Evolutionary conservation across 192 early-diverging fungal species (phyloP), one percentile per base, ranked within the genome.

Genomic region (Geranomyces variabilis): DNA sequence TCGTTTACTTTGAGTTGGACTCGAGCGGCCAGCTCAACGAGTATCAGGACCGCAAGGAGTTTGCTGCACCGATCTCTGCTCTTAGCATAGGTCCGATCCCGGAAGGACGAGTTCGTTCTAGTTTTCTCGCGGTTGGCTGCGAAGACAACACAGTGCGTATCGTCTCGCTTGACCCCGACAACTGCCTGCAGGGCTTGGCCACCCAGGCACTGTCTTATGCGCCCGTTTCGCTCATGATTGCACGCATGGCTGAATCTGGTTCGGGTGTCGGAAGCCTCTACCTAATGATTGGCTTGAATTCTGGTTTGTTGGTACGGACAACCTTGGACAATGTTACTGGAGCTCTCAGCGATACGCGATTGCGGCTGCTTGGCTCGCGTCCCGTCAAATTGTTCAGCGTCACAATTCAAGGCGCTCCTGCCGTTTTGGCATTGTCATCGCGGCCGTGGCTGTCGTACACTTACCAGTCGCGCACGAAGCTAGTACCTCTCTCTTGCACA

Each of bases 1-100:
- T 94, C 8, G 88, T 94, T 0, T 98, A 95, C 74, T 96, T 99
- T 83, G 96, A 98, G 80, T 83, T 99, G 51, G 93, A 98, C 78
- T 81, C 80, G 33, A 74, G 69, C 56, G 90, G 87, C 26, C 92
- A 91, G 74, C 78, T 98, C 70, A 93, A 94, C 71, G 96, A 99
- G 75, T 91, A 89, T 70, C 88, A 92, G 49, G 89, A 94, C 19
- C 83, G 88, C 17, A 87, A 91, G 53, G 88, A 89, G 56, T 90
- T 92, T 75, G 81, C 84, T 12, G 81, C 87, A 24, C 84, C 87
- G 28, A 83, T 95, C 30, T 87, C 90, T 5, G 87, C 91, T 47
- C 65, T 98, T 45, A 89, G 92, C 19, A 79, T 99, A 69, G 88
- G 93, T 7, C 86, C 88, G 5, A 87, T 97, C 33, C 91, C 93